These are phyloP conservation scores for Trichosporon asahii DNA, from an alignment of 1,284 basidiomycete genomes.

Conservation along the genomic window DNA sequence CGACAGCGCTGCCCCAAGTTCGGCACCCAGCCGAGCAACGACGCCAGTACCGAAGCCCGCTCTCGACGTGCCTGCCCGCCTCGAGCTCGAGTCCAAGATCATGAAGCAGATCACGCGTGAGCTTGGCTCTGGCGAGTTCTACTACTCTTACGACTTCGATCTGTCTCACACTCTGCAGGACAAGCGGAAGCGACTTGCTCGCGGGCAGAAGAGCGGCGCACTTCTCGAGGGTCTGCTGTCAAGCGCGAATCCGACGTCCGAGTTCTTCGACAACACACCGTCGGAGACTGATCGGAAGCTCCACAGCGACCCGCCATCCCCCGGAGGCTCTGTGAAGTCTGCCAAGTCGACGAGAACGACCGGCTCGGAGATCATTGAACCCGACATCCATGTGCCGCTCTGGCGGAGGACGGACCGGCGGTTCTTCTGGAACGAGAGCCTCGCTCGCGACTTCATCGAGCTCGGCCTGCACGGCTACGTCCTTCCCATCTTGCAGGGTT, in stretches of 20 bases:
- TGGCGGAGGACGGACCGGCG: constrained; percentile 55
- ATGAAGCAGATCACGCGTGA: constrained; percentile 47
- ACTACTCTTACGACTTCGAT: constrained; percentile 56
- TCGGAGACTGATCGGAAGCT: constrained; percentile 12
- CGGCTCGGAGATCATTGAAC: constrained; percentile 49
- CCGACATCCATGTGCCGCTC: constrained; percentile 53
- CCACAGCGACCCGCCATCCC: background rate
- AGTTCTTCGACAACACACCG: constrained; percentile 7
- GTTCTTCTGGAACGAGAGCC: constrained; percentile 58
- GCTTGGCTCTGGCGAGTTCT: constrained; percentile 49
- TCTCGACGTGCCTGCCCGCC: constrained; percentile 38
- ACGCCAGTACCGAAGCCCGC: background rate
- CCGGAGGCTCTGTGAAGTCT: background rate
- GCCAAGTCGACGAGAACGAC: background rate
- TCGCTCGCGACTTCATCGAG: constrained; percentile 47
- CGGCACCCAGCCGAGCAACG: background rate
- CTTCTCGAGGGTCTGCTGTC: constrained; percentile 34
- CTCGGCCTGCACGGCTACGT: constrained; percentile 68
- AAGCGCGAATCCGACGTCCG: constrained; percentile 8
- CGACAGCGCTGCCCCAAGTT: background rate
- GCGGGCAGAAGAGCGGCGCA: constrained; percentile 24
- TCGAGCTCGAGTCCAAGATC: constrained; percentile 51
- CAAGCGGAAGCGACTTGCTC: constrained; percentile 48
- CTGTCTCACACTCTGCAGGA: constrained; percentile 55
- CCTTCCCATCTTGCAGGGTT: constrained; percentile 85